Evolutionary conservation across 148 eudicot species (phyloP).

Genomic region (Camellia lanceoleosa): DNA sequence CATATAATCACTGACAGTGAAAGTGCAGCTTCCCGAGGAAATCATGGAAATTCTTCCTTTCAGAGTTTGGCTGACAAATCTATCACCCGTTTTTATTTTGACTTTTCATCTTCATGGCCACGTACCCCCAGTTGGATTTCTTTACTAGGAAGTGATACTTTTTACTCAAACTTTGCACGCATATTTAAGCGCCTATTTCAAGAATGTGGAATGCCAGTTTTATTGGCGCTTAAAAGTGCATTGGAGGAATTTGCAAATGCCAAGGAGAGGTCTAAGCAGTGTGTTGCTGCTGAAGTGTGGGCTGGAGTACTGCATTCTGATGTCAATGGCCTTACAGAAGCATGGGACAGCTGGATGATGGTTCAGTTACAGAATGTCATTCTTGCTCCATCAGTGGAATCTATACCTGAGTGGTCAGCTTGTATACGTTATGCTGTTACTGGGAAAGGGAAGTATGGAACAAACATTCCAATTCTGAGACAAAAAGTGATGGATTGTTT

Average conservation of each 20-base stretch:
- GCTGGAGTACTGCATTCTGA: conserved; percentile 95
- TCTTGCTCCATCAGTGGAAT: conserved; percentile 89
- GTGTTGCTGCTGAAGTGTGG: conserved; percentile 98
- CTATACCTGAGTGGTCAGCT: conserved; percentile 95
- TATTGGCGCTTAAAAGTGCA: conserved; percentile 57
- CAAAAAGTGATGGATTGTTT: conserved; percentile 68
- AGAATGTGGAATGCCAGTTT: conserved; percentile 90
- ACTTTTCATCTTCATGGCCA: conserved; percentile 98
- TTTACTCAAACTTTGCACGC: conserved; percentile 91
- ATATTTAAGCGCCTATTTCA: conserved; percentile 91
- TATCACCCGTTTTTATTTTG: conserved; percentile 92
- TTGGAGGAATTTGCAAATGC: conserved; percentile 76
- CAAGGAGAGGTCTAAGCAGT: conserved; percentile 93
- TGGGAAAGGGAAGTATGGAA: conserved; percentile 91
- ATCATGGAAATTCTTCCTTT: conserved; percentile 69
- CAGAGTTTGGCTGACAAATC: conserved; percentile 99
- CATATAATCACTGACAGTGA: conserved; percentile 80
- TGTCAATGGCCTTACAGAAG: conserved; percentile 73
- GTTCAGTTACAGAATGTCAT: conserved; percentile 67
- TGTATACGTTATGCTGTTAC: conserved; percentile 94
- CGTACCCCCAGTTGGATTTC: conserved; percentile 99
- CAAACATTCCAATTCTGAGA: conserved; percentile 73
- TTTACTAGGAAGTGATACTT: conserved; percentile 88
- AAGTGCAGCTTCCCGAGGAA: conserved; percentile 58
- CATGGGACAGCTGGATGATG: conserved; percentile 93